These are phyloP conservation scores for Penicillium expansum DNA, from an alignment of 2,329 filamentous ascomycete species.

Conservation along the genomic window DNA sequence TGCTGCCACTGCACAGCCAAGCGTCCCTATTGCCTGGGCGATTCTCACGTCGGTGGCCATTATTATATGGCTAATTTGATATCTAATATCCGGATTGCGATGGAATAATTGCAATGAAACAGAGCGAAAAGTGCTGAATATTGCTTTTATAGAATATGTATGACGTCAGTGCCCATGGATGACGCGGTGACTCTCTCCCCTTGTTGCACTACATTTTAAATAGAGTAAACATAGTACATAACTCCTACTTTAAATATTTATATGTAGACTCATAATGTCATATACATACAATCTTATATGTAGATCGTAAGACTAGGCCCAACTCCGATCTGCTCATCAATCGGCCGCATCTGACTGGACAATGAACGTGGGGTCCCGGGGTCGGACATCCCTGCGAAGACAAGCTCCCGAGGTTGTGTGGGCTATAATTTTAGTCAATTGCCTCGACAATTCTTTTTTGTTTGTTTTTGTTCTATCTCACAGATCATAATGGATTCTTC, in stretches of 20 bases:
- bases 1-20: constrained; percentile 9
- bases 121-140: too few species aligned
- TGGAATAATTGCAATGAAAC: background rate
- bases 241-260: background rate
- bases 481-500: constrained; percentile 23
- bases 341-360: constrained; percentile 5
- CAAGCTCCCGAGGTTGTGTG: constrained; percentile 1
- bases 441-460: background rate
- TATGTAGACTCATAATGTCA: background rate
- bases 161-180: background rate
- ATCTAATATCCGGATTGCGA: background rate
- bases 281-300: background rate
- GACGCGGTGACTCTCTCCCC: background rate
- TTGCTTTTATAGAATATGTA: background rate
- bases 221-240: background rate
- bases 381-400: constrained; percentile 8
- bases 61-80: background rate
- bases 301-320: background rate
- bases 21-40: constrained; percentile 12
- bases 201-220: background rate
- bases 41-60: constrained; percentile 8
- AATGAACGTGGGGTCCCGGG: constrained; percentile 7
- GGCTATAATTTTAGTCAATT: background rate
- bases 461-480: background rate
- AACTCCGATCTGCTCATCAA: constrained; percentile 13